Base-by-base conservation (phyloP, 140 eudicot species). In the Flaveria floridana region DNA sequence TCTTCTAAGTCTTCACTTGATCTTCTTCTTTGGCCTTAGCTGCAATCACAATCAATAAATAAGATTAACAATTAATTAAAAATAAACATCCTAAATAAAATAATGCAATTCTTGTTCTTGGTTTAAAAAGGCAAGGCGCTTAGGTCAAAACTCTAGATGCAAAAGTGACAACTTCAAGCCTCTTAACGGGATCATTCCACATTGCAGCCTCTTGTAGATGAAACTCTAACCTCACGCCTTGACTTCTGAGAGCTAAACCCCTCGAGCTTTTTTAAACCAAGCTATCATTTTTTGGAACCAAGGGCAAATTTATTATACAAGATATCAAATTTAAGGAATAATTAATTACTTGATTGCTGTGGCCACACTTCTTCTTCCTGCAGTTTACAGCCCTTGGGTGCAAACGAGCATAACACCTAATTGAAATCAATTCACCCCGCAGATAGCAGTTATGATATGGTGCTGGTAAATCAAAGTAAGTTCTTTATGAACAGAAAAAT, bases 371-470 rank as follows among this genome's bases (percentile, higher is more conserved):
- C 69, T 68, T 65, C 75, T 77, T 68, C 71, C 86, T 19, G 71
- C 82, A 74, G 82, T 77, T 74, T 10, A 82, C 79, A 7, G 83
- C 79, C 71, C 73, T 78, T 8, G 79, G 79, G 51, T 73, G 79
- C 66, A 80, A 28, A n/a, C 83, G 79, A 56, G 83, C 83, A 67
- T 77, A 72, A 13, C 78, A 67, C 58, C 82, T 71, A 56, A 75
- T 8, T 19, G 0, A 16, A 18, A 41, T 4, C 52, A 65, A 30
- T 64, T 64, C 47, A 34, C 23, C 68, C 4, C 8, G 1, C 7
- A 37, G 11, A 16, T 34, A 65, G 15, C 50, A 30, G 16, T 65
- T 7, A 39, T 30, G 6, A 30, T 30, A 2, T 18, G 50, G 13
- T 8, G 13, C 3, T 51, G 2, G 20, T 51, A 51, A 14, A 51